A percentile compares a stretch with the other conserved stretches of the same genome.
Conservation (phyloP, 1,139 yeast genomes). For the Sugiyamaella pinicola region DNA sequence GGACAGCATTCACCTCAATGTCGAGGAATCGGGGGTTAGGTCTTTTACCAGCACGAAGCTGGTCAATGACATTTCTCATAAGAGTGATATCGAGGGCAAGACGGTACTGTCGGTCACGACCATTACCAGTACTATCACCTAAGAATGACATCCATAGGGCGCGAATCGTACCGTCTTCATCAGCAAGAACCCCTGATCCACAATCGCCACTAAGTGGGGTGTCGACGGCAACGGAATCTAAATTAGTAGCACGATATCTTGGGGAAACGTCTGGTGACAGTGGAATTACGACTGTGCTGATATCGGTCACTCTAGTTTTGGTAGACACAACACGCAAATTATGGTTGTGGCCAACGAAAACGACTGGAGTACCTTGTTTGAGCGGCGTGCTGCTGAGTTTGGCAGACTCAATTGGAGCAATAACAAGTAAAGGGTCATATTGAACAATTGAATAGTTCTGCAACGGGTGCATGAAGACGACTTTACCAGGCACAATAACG, state of each 20-base stretch:
- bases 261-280: slow-evolving; percentile 61
- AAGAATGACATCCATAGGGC: slow-evolving; percentile 83
- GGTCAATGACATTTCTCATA: slow-evolving; percentile 57
- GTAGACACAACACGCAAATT: slow-evolving; percentile 71
- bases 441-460: slow-evolving; percentile 83
- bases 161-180: slow-evolving; percentile 73
- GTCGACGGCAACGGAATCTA: slow-evolving; percentile 77
- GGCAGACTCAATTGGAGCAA: slow-evolving; percentile 66
- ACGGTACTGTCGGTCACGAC: slow-evolving; percentile 61
- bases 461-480: slow-evolving; percentile 83
- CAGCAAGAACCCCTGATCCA: slow-evolving; percentile 78
- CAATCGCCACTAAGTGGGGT: slow-evolving; percentile 73
- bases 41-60: slow-evolving; percentile 53
- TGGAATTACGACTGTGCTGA: slow-evolving; percentile 74
- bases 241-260: slow-evolving; percentile 80
- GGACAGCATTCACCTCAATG: slow-evolving; percentile 71
- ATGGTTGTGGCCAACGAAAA: slow-evolving; percentile 78
- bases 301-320: slow-evolving; percentile 74
- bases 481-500: slow-evolving; percentile 75
- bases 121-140: slow-evolving; percentile 65
- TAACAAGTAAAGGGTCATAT: slow-evolving; percentile 75
- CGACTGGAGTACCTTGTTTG: slow-evolving; percentile 72
- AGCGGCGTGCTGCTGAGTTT: slow-evolving; percentile 59
- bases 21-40: slow-evolving; percentile 72
- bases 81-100: slow-evolving; percentile 81